phyloP scores from a whole-genome alignment of 306 rosid species.

The Nissolia schottii region DNA sequence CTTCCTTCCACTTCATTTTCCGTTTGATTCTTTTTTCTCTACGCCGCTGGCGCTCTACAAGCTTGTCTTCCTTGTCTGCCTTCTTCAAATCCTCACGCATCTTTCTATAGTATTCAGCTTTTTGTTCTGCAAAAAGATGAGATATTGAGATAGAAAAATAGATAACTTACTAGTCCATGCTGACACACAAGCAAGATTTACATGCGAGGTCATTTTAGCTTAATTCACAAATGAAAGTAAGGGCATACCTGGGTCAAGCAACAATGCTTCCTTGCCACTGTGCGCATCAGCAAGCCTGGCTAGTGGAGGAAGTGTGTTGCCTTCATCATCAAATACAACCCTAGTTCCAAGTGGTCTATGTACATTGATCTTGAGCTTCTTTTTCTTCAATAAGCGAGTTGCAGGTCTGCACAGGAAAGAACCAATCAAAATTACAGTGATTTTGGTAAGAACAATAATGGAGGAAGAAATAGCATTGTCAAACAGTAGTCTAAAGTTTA shows the following conservation, averaged over 20 bases:
- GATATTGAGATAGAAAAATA: not conserved
- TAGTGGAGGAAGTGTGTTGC: slow-evolving; percentile 69
- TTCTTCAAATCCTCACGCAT: slow-evolving; percentile 67
- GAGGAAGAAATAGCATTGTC: not conserved
- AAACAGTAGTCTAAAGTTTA: not conserved
- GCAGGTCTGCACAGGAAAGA: slow-evolving; percentile 40
- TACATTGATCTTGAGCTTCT: slow-evolving; percentile 78
- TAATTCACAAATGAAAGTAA: slow-evolving; percentile 12
- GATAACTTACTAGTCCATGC: not conserved
- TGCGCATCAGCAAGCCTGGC: slow-evolving; percentile 65
- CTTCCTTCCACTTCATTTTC: slow-evolving; percentile 69
- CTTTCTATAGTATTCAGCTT: slow-evolving; percentile 60
- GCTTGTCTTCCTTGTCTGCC: slow-evolving; percentile 80
- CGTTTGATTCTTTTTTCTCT: slow-evolving; percentile 61
- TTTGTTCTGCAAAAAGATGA: slow-evolving; percentile 49
- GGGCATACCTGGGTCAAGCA: slow-evolving; percentile 62
- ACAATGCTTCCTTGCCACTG: slow-evolving; percentile 28
- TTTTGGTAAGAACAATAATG: not conserved
- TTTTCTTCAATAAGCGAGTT: slow-evolving; percentile 65
- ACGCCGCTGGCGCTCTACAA: slow-evolving; percentile 57
- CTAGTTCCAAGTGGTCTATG: slow-evolving; percentile 77
- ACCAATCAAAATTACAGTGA: not conserved
- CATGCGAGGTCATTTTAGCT: not conserved
- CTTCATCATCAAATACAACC: slow-evolving; percentile 85
- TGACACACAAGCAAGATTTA: not conserved